Percentiles rank a stretch among this genome's conserved stretches.
Evolutionary conservation across 371 early-diverging fungal species (phyloP).

Genomic region (Actinomortierella ambigua): DNA sequence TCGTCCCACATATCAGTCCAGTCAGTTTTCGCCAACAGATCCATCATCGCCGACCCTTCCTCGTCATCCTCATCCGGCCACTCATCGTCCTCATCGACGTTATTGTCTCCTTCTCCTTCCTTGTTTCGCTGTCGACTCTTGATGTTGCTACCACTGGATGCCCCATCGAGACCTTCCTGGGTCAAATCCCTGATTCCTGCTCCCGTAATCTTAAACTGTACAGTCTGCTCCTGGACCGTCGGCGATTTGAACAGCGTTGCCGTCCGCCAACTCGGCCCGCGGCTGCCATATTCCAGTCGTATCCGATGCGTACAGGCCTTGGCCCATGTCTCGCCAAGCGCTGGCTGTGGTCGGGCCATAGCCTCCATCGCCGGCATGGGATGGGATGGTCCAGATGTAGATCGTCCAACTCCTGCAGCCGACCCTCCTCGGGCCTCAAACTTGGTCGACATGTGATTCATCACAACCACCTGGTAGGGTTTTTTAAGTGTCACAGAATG

Average conservation of each 20-base stretch:
- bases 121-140: too few relatives aligned
- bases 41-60: too few relatives aligned
- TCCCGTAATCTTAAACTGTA: slow-evolving; percentile 11
- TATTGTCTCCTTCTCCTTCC: too few relatives aligned
- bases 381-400: slow-evolving; percentile 3
- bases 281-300: slow-evolving; percentile 6
- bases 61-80: not conserved
- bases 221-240: slow-evolving; percentile 17
- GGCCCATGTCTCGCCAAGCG: slow-evolving; percentile 38
- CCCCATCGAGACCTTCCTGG: too few relatives aligned
- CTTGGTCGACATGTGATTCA: slow-evolving; percentile 45
- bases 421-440: slow-evolving; percentile 2
- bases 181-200: slow-evolving; percentile 16
- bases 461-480: slow-evolving; percentile 42
- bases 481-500: too few relatives aligned
- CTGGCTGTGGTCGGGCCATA: slow-evolving; percentile 16
- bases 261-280: slow-evolving; percentile 11
- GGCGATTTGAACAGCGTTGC: slow-evolving; percentile 38
- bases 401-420: too few relatives aligned
- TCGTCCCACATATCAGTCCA: not conserved
- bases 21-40: not conserved
- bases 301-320: slow-evolving; percentile 27
- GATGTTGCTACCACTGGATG: too few relatives aligned
- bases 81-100: not conserved
- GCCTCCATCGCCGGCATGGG: not conserved